A percentile compares a stretch with the other conserved stretches of the same genome.
Conservation (phyloP, 2,329 filamentous ascomycete species). For the Penicillium verrucosum region DNA sequence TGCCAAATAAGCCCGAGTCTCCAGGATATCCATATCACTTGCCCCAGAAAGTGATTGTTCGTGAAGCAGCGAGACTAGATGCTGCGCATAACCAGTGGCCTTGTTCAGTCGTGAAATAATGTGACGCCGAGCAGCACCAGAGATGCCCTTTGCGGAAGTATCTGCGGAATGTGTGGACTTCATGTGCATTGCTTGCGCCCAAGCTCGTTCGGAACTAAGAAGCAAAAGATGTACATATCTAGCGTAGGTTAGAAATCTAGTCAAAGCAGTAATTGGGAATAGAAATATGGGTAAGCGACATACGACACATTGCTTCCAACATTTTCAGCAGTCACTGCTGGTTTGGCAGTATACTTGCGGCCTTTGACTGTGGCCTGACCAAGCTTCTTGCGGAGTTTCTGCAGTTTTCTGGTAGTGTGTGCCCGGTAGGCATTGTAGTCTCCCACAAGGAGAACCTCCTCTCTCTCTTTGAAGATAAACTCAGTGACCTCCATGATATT, state of each 20-base stretch:
- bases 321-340: constrained; percentile 68
- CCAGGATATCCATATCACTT: constrained; percentile 68
- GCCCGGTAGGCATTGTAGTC: constrained; percentile 83
- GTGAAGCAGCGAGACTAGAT: constrained; percentile 64
- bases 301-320: constrained; percentile 75
- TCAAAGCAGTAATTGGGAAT: not conserved
- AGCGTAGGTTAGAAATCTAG: constrained; percentile 14
- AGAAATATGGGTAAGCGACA: constrained; percentile 26
- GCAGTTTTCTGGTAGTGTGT: constrained; percentile 75
- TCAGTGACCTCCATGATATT: constrained; percentile 80
- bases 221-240: constrained; percentile 78
- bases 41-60: constrained; percentile 64
- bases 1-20: constrained; percentile 79
- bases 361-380: constrained; percentile 79
- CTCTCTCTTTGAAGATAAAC: constrained; percentile 73
- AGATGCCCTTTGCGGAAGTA: constrained; percentile 67
- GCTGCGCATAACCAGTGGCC: constrained; percentile 66
- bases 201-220: constrained; percentile 83
- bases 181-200: constrained; percentile 94
- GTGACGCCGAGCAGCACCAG: constrained; percentile 76
- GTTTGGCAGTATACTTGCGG: constrained; percentile 75
- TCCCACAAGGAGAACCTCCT: constrained; percentile 80
- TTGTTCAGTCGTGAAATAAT: constrained; percentile 85
- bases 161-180: constrained; percentile 78
- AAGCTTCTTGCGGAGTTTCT: constrained; percentile 79